Percentiles rank a stretch among this genome's conserved stretches.
Conservation (phyloP, 208 protist genomes). For the Wallacemonas sp. region DNA sequence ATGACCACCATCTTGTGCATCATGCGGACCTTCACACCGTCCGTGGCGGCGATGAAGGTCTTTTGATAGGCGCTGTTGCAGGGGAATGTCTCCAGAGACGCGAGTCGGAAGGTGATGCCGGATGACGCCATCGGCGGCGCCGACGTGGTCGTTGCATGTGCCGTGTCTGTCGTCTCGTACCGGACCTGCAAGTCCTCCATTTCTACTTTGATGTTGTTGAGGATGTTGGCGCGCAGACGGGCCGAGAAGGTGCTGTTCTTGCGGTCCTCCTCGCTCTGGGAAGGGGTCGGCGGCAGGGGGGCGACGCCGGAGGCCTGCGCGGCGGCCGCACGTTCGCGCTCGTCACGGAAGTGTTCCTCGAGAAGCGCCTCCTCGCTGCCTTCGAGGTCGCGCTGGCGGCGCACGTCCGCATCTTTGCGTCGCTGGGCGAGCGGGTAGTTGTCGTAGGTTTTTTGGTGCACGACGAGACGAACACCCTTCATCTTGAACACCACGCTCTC, state of each 20-base stretch:
- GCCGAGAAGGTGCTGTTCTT: conserved; percentile 63
- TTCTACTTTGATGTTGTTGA: conserved; percentile 79
- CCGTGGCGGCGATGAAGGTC: conserved; percentile 30
- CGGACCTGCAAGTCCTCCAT: conserved; percentile 50
- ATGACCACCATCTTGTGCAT: conserved; percentile 58
- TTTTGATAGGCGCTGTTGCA: conserved; percentile 39
- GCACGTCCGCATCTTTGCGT: conserved; percentile 38
- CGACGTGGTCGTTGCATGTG: not conserved
- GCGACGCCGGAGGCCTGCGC: not conserved
- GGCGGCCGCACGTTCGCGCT: not conserved
- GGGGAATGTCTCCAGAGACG: conserved; percentile 34
- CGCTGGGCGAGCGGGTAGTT: conserved; percentile 55
- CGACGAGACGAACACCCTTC: conserved; percentile 48
- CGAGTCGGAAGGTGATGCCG: conserved; percentile 4
- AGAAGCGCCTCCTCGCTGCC: conserved; percentile 50
- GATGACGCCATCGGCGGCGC: not conserved
- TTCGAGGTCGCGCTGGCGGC: conserved; percentile 49
- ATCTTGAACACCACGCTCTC: conserved; percentile 71
- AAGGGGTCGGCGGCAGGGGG: not conserved
- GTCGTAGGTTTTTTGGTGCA: conserved; percentile 57
- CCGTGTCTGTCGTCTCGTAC: conserved; percentile 37
- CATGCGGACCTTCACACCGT: conserved; percentile 34
- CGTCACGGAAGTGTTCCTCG: conserved; percentile 22
- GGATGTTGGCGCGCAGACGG: conserved; percentile 72
- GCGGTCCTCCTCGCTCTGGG: conserved; percentile 12